Evolutionary conservation across 2,329 filamentous ascomycete genomes (phyloP).

Genomic region (Dothideomycetes sp.): DNA sequence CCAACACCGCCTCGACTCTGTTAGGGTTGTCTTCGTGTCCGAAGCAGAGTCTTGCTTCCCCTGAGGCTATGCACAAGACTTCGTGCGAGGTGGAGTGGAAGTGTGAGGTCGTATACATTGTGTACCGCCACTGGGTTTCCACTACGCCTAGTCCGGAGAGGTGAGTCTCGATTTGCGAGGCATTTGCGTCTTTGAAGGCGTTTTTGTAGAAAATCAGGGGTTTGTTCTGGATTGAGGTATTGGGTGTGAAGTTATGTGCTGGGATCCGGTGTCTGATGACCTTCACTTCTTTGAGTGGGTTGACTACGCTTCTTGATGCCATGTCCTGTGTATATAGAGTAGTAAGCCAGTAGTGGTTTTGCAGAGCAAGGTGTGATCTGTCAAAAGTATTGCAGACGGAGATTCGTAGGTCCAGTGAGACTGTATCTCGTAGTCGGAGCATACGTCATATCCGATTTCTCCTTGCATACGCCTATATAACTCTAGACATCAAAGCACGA

Average conservation of each 20-base stretch:
- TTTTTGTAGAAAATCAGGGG: constrained; percentile 57
- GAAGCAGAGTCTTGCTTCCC: constrained; percentile 53
- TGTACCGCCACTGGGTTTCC: constrained; percentile 54
- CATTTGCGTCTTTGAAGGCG: constrained; percentile 37
- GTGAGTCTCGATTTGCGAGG: constrained; percentile 45
- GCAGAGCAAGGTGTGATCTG: no score
- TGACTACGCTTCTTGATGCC: constrained; percentile 16
- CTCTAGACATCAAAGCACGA: no score
- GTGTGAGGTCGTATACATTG: constrained; percentile 56
- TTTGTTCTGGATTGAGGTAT: constrained; percentile 52
- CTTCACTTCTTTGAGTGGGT: constrained; percentile 39
- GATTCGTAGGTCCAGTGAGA: no score
- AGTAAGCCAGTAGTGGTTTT: no score
- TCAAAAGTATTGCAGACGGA: no score
- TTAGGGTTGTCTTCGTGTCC: constrained; percentile 52
- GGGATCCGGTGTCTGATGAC: constrained; percentile 52
- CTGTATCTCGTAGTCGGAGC: no score
- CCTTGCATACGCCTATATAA: no score
- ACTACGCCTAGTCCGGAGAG: constrained; percentile 44
- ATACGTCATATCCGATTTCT: no score
- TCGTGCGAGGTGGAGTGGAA: constrained; percentile 60
- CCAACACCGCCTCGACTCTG: constrained; percentile 44
- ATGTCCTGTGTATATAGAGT: no score
- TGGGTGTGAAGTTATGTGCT: constrained; percentile 46
- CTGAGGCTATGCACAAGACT: constrained; percentile 49